Conservation (phyloP, 139 green algal species). For the Desmodesmus armatus region DNA sequence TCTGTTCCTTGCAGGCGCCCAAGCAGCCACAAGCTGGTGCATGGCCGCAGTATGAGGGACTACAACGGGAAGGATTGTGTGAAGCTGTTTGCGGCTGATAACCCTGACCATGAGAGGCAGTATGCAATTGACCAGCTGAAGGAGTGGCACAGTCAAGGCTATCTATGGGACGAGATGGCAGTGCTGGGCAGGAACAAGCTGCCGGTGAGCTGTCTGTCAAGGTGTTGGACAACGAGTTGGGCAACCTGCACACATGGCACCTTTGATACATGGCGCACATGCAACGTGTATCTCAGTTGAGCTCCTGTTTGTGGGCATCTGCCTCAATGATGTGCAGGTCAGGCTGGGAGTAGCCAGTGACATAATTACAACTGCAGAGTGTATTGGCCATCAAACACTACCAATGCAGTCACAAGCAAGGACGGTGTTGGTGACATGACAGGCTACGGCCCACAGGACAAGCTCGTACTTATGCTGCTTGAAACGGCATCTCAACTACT, state of each 20-base stretch:
- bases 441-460: too few species aligned
- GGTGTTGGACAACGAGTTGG: too few species aligned
- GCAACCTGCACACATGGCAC: neutral
- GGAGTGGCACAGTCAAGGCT: neutral
- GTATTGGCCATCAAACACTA: too few species aligned
- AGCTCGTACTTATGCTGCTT: neutral
- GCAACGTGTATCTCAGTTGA: neutral
- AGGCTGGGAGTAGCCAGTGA: too few species aligned
- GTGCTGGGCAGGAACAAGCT: conserved; percentile 24
- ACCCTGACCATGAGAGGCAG: neutral
- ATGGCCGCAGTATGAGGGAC: neutral
- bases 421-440: neutral
- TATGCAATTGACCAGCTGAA: conserved; percentile 1
- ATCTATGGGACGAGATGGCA: conserved; percentile 16
- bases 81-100: neutral
- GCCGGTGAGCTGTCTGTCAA: neutral
- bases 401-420: too few species aligned
- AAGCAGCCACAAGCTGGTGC: too few species aligned
- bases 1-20: neutral
- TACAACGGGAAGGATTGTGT: neutral
- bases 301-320: neutral
- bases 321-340: neutral
- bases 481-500: neutral
- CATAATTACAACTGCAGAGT: too few species aligned
- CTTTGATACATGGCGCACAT: too few species aligned